Conservation (phyloP, 331 rosid species). For the Phaseolus coccineus region DNA sequence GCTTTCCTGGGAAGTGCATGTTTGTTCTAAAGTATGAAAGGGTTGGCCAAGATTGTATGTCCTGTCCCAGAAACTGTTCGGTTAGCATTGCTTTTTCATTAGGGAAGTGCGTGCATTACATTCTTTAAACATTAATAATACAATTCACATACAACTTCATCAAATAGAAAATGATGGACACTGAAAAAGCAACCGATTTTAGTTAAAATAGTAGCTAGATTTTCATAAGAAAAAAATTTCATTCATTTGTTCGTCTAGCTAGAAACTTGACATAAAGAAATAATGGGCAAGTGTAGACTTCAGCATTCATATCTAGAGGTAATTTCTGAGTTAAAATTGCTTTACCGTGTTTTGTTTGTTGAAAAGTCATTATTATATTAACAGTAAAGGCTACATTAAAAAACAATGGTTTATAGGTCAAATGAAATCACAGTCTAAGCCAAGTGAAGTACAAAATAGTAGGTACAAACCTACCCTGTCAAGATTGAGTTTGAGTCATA, state of each 20-base stretch:
- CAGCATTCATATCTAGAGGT: not conserved
- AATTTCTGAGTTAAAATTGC: not conserved
- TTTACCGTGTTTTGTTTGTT: not conserved
- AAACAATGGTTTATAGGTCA: not conserved
- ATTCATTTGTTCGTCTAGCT: not conserved
- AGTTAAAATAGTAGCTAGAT: not conserved
- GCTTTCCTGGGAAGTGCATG: not conserved
- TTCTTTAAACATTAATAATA: constrained; percentile 2
- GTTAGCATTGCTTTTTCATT: constrained; percentile 19
- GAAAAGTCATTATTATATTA: not conserved
- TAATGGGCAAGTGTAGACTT: not conserved
- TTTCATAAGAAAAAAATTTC: not conserved
- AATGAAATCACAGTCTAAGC: constrained; percentile 2
- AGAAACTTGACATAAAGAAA: not conserved
- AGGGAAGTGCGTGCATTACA: not conserved
- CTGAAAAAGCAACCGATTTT: not conserved
- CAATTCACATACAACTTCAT: not conserved
- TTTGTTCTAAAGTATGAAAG: not conserved
- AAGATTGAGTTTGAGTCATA: not conserved
- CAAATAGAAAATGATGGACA: not conserved
- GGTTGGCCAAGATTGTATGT: not conserved
- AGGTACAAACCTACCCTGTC: too few species aligned
- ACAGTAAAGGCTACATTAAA: not conserved
- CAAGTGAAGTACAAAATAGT: not conserved
- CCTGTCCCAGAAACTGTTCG: constrained; percentile 1